Percentiles rank a stretch among this genome's conserved stretches.
These are phyloP conservation scores for Trichoderma sp. DNA, from an alignment of 2,329 filamentous ascomycete species.

Conservation along the genomic window DNA sequence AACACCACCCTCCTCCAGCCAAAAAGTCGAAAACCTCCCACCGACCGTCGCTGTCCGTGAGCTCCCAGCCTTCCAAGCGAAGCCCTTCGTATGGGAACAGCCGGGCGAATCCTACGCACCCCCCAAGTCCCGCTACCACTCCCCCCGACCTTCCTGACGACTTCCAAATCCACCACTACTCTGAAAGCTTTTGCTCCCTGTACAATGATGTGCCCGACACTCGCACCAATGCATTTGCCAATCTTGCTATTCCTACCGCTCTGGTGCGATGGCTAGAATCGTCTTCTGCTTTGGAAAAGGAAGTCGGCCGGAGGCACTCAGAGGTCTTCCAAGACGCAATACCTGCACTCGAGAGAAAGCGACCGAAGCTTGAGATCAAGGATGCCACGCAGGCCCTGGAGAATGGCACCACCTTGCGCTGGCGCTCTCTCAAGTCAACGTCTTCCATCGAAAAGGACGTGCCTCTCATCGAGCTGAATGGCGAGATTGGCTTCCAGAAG, in stretches of 20 bases:
- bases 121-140: conserved; percentile 73
- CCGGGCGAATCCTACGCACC: conserved; percentile 54
- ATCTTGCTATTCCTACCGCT: conserved; percentile 69
- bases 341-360: conserved; percentile 41
- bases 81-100: conserved; percentile 61
- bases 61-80: conserved; percentile 63
- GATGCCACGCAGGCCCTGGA: conserved; percentile 39
- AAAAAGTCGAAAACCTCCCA: conserved; percentile 85
- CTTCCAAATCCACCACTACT: conserved; percentile 65
- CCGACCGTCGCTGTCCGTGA: conserved; percentile 71
- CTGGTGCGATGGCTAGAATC: conserved; percentile 78
- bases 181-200: conserved; percentile 69
- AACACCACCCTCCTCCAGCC: conserved; percentile 52
- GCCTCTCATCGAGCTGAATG: conserved; percentile 69
- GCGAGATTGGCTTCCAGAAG: conserved; percentile 69
- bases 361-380: conserved; percentile 48
- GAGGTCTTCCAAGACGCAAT: conserved; percentile 66
- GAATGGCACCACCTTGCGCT: conserved; percentile 52
- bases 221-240: conserved; percentile 74
- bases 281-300: conserved; percentile 62
- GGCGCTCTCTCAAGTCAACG: conserved; percentile 61
- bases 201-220: conserved; percentile 63
- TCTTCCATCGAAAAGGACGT: conserved; percentile 54
- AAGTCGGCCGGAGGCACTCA: conserved; percentile 60
- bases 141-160: conserved; percentile 64